Base-by-base conservation (phyloP, 176 grass and related monocot genomes). In the Neostapfia colusana region DNA sequence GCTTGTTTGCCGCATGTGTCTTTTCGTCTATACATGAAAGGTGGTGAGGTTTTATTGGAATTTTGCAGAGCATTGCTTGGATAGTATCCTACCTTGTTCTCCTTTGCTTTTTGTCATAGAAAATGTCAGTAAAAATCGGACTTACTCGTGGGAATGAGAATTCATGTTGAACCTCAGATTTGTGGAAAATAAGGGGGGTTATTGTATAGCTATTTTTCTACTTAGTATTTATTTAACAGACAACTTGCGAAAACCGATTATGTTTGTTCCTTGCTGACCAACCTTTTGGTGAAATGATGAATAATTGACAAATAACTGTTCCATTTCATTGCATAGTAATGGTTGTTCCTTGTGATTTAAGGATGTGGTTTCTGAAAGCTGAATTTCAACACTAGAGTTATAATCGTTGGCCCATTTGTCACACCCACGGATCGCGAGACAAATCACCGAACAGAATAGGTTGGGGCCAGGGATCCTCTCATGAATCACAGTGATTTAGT, bases 1-100 rank as follows among this genome's bases (percentile, higher is more conserved):
- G 15, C 28, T 61, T 3, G 55, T 78, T 69, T 37, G 12, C 27
- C 18, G 38, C 63, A 48, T 65, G 17, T 43, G 16, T 70, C 6
- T 77, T 64, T 64, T 45, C 61, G 10, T 35, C 11, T 77, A 41
- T 70, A 76, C 82, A 79, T 83, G 51, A 75, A 41, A 81, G 23
- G 46, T 65, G 62, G 36, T 5, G 13, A 31, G 3, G 18, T 67
- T 74, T 73, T 43, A 21, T 31, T 51, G 60, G 13, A 72, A 45
- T 14, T 45, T 82, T 79, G 57, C 36, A 74, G 53, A 43, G 67
- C 70, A 79, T 39, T 74, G 36, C 69, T 64, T 79, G 34, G n/a
- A 82, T 42, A 74, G 74, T 68, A 60, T 63, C 66, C 24, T 77
- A 18, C 24, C 9, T 20, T 25, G 14, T 83, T 25, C 10, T 69